phyloP scores from a whole-genome alignment of 345 rosid genomes.

The Excoecaria agallocha region DNA sequence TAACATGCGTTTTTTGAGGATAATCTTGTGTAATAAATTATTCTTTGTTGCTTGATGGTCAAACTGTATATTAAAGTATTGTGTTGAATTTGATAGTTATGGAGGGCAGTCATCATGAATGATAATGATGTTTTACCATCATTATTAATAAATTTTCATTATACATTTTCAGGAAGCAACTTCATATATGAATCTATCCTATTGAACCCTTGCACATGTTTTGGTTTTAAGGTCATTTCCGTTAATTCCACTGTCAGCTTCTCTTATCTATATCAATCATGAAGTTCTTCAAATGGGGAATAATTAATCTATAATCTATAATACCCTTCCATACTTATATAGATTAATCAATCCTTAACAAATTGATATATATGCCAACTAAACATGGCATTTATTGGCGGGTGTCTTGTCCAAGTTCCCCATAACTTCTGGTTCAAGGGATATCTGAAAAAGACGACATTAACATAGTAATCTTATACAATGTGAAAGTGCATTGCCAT shows the following conservation, averaged over 20 bases:
- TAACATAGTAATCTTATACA: background rate
- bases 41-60: background rate
- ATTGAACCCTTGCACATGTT: no score
- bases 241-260: no score
- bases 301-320: no score
- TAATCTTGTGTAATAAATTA: background rate
- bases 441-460: conserved; percentile 4
- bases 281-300: no score
- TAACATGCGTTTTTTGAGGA: background rate
- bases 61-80: background rate
- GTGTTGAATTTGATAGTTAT: background rate
- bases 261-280: no score
- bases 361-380: no score
- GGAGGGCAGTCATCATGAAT: background rate
- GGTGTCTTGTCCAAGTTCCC: conserved; percentile 42
- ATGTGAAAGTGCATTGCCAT: background rate
- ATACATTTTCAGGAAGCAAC: background rate
- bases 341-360: no score
- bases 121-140: background rate
- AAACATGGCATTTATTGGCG: conserved; percentile 13
- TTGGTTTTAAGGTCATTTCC: no score
- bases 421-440: conserved; percentile 37
- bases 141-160: background rate
- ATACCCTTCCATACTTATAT: no score
- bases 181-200: background rate